These are phyloP conservation scores for Orbilia javanica DNA, from an alignment of 2,329 filamentous ascomycete species.

Conservation along the genomic window DNA sequence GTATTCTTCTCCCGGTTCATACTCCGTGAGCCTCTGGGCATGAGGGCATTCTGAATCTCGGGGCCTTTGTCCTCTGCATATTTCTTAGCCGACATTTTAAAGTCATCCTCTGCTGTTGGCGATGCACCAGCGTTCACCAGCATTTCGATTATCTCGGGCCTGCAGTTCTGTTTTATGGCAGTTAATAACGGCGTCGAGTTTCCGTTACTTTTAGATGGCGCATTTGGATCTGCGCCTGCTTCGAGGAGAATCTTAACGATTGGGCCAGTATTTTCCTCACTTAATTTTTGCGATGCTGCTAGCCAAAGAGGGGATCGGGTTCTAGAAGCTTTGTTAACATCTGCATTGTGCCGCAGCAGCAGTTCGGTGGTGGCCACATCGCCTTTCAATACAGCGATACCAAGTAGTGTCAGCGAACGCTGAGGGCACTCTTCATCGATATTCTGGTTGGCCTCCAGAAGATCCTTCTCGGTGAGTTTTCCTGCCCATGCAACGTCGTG, in stretches of 20 bases:
- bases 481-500: slow-evolving; percentile 23
- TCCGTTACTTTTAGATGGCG: slow-evolving; percentile 11
- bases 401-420: slow-evolving; percentile 19
- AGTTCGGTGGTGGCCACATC: slow-evolving; percentile 3
- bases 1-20: neutral
- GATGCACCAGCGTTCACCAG: neutral
- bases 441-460: slow-evolving; percentile 2
- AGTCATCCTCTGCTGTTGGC: slow-evolving; percentile 3
- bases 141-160: slow-evolving; percentile 10
- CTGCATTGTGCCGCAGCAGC: slow-evolving; percentile 12
- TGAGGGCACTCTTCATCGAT: slow-evolving; percentile 8
- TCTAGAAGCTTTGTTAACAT: slow-evolving; percentile 33
- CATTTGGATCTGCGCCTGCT: slow-evolving; percentile 23
- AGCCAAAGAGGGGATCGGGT: slow-evolving; percentile 31
- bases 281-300: slow-evolving; percentile 13
- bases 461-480: slow-evolving; percentile 20
- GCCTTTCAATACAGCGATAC: slow-evolving; percentile 28
- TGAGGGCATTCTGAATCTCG: slow-evolving; percentile 1
- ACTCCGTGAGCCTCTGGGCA: neutral
- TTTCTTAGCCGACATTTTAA: neutral
- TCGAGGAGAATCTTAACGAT: slow-evolving; percentile 34
- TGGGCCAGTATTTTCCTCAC: neutral
- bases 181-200: slow-evolving; percentile 20
- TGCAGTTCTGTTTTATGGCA: slow-evolving; percentile 5
- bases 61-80: slow-evolving; percentile 12